Evolutionary conservation across 2,329 filamentous ascomycete genomes (phyloP), one percentile per base, ranked within the genome.

Genomic region (Salinomyces thailandicus): DNA sequence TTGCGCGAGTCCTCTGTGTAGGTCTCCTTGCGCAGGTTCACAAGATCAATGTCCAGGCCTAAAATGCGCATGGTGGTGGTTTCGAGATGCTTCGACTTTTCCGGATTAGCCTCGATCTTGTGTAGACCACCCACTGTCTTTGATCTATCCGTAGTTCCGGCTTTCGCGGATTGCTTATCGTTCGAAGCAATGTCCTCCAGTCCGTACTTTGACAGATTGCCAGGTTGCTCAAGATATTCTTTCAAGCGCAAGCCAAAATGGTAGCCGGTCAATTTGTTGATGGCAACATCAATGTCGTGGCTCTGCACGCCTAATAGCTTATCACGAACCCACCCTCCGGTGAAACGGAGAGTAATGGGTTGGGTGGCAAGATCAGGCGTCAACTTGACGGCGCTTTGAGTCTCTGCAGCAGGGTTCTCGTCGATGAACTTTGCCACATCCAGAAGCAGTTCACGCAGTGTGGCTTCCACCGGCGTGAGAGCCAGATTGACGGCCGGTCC

Each of bases 31-130:
- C 89, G 75, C 31, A 96, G 67, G 57, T 96, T 98, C 50, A 98
- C 91, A 54, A 98, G 79, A 57, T 98, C 89, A 32, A 95, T 73
- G 54, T 96, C 89, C 33, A 93, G 71, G 1, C 82, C 85, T 52
- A 94, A 79, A 39, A 96, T 77, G 46, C 72, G 81, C 16, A 83
- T 85, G 7, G 85, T 93, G 33, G 85, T 83, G 0, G 89, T 96
- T 61, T 93, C 89, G 11, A 96, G 73, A 56, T 96, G 85, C 63
- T 96, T 96, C 14, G 86, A 94, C 63, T 94, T 95, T 53, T 95
- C 86, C 1, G 87, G 89, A 57, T 96, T 96, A 39, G 81, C 81
- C 35, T 81, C 80, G 48, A 95, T 89, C 59, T 85, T 93, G 68
- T 95, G 81, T 19, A 95, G 69, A 44, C 75, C 80, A 33, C 81